Evolutionary conservation across 2,329 filamentous ascomycete species (phyloP).

Genomic region (Ophiostoma ips): DNA sequence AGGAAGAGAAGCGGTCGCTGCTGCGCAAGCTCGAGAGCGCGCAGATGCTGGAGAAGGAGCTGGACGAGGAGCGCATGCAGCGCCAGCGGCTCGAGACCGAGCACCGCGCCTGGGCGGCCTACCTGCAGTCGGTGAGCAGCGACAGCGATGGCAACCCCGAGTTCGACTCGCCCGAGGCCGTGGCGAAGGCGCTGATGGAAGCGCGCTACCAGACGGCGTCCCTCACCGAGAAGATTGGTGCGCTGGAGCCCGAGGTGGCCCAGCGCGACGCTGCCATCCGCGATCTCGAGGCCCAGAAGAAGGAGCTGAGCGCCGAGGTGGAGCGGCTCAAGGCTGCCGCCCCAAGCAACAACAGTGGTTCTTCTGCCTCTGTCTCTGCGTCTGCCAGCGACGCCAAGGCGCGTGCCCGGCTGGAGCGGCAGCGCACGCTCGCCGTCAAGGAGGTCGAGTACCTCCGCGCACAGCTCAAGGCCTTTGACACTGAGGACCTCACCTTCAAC

Average conservation of each 20-base stretch:
- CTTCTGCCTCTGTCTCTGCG: background rate
- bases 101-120: conserved; percentile 70
- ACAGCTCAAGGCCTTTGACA: conserved; percentile 77
- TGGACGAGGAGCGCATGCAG: conserved; percentile 68
- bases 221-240: conserved; percentile 68
- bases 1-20: conserved; percentile 82
- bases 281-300: conserved; percentile 55
- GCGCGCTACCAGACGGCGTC: conserved; percentile 68
- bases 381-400: conserved; percentile 47
- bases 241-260: conserved; percentile 60
- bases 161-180: conserved; percentile 76
- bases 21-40: conserved; percentile 65
- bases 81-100: conserved; percentile 83
- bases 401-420: conserved; percentile 66
- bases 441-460: conserved; percentile 90
- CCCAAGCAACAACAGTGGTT: conserved; percentile 9
- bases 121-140: conserved; percentile 55
- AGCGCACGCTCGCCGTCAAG: conserved; percentile 72
- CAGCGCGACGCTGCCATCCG: conserved; percentile 67
- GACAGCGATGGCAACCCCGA: conserved; percentile 52
- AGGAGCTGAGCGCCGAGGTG: conserved; percentile 49
- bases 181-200: conserved; percentile 72
- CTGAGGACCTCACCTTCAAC: conserved; percentile 77
- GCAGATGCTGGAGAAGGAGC: conserved; percentile 58
- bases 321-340: conserved; percentile 48